Evolutionary conservation across 140 eudicot species (phyloP), one percentile per base, ranked within the genome.

Genomic region (Senecio squalidus): DNA sequence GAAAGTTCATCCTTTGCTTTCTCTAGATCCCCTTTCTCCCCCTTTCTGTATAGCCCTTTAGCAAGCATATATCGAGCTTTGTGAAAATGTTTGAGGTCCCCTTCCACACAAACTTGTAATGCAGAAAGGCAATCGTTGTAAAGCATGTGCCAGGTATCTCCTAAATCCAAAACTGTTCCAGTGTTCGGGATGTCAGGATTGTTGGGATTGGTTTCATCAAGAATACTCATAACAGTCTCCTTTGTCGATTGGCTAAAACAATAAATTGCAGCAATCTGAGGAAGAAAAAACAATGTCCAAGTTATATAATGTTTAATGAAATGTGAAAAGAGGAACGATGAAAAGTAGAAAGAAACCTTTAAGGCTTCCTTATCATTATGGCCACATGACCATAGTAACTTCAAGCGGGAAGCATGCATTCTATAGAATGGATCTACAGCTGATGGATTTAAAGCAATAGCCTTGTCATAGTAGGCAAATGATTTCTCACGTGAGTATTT

Each of bases 321-420:
- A 25, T 14, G 47, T 30, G 52, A 41, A 5, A 33, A 29, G 58
- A 24, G 58, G 58, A 63, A 29, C 9, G 64, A 30, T 31, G 6
- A 36, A 56, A 66, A 45, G 38, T 1, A 10, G 53, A 23, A 27
- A 23, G 46, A 41, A 52, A 87, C 98, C 98, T 87, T 87, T 48
- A 92, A 49, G 53, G 81, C 86, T 38, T 81, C 86, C 53, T 60
- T 64, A 74, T 84, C 73, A 65, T 65, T 79, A 58, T 78, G 81
- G 64, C 82, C 80, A 27, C 80, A 76, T 62, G 90, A 76, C 78
- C 73, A 84, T 67, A 92, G 98, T 73, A 92, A 79, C 89, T 92
- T 92, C 78, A 92, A 77, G 70, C 98, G 89, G 24, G 98, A 92
- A 64, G 98, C 98, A 75, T 92, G 98, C 96, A 92, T 82, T 77